phyloP scores from a whole-genome alignment of 495 filamentous ascomycete genomes.

The Umbilicaria muhlenbergii region DNA sequence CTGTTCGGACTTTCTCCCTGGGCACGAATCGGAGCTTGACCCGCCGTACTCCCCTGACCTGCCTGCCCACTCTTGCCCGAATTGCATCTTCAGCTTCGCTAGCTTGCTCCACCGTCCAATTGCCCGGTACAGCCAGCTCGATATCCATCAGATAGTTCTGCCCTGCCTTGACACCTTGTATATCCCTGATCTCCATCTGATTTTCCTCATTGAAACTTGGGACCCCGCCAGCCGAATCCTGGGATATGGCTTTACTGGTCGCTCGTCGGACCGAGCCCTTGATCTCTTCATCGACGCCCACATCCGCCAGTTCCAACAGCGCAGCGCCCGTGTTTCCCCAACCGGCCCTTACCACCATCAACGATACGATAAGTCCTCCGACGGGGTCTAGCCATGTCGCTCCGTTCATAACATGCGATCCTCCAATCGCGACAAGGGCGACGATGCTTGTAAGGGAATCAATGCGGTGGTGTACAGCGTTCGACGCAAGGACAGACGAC shows the following conservation, averaged over 20 bases:
- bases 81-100: conserved; percentile 55
- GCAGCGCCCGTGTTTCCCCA: conserved; percentile 71
- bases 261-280: conserved; percentile 50
- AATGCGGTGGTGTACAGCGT: conserved; percentile 90
- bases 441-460: conserved; percentile 92
- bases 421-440: conserved; percentile 71
- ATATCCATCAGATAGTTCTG: conserved; percentile 90
- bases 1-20: conserved; percentile 30
- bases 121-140: conserved; percentile 59
- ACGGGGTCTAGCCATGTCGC: conserved; percentile 91
- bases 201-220: conserved; percentile 18
- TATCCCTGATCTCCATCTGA: conserved; percentile 47
- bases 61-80: conserved; percentile 49
- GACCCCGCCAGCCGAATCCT: conserved; percentile 8
- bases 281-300: conserved; percentile 72
- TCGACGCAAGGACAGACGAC: conserved; percentile 90
- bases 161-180: conserved; percentile 82
- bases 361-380: conserved; percentile 75
- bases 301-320: conserved; percentile 76
- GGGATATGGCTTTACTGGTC: conserved; percentile 39
- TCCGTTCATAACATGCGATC: conserved; percentile 70
- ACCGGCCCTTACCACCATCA: conserved; percentile 85
- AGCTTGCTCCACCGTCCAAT: conserved; percentile 54
- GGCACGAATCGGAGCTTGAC: conserved; percentile 73
- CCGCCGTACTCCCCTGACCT: conserved; percentile 65